Evolutionary conservation across 768 basidiomycete genomes (phyloP).

Genomic region (Brasilioporus rufonigricans): DNA sequence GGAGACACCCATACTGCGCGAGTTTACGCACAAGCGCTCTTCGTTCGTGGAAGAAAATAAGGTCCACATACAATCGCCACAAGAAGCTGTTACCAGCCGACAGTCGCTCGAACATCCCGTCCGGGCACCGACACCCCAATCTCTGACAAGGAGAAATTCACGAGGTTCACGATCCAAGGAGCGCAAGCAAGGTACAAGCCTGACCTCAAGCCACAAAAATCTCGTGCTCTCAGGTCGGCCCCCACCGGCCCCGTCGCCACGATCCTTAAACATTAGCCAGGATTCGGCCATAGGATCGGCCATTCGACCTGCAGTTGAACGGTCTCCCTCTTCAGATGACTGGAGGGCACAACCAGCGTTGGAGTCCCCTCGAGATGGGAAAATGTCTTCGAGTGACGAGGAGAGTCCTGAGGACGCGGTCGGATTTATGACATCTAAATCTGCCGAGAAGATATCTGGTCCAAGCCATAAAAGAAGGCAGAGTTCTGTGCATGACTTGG

Average conservation of each 20-base stretch:
- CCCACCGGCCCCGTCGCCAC: conserved; percentile 2
- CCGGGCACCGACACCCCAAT: conserved; percentile 14
- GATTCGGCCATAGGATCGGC: conserved; percentile 1
- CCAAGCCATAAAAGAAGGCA: conserved; percentile 51
- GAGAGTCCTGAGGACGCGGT: conserved; percentile 49
- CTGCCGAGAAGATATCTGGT: conserved; percentile 23
- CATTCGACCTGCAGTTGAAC: conserved; percentile 11
- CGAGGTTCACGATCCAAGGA: conserved; percentile 37
- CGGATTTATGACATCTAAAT: conserved; percentile 26
- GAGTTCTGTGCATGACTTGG: conserved; percentile 81
- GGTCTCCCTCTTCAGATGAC: conserved; percentile 41
- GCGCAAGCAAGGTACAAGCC: conserved; percentile 21
- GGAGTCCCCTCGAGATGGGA: conserved; percentile 24
- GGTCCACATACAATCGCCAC: conserved; percentile 27
- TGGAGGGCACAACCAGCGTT: conserved; percentile 43
- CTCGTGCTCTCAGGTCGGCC: conserved; percentile 1
- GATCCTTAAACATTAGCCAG: conserved; percentile 11
- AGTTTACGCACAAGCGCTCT: conserved; percentile 71
- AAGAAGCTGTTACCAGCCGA: conserved; percentile 33
- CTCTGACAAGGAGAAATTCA: conserved; percentile 18
- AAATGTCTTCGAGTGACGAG: conserved; percentile 56
- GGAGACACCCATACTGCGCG: conserved; percentile 54
- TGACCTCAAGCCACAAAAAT: conserved; percentile 11
- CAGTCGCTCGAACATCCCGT: conserved; percentile 7
- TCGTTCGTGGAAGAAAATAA: conserved; percentile 57